Base-by-base conservation (phyloP, 2,329 filamentous ascomycete species). In the Calonectria pteridis region DNA sequence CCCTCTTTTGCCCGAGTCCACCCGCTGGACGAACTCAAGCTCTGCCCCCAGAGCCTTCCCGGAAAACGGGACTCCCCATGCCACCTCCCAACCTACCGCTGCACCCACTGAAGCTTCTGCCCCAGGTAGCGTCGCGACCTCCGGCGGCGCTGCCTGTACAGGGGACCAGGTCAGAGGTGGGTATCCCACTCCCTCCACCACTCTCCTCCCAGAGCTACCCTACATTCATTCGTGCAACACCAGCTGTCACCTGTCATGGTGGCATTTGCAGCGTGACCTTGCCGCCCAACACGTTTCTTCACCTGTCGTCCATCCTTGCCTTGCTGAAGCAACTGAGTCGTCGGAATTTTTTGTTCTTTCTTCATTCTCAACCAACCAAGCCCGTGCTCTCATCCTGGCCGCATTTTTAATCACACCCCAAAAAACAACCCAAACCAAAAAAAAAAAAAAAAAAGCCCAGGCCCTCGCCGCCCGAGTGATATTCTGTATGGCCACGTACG, bases 351-450 rank as follows among this genome's bases (percentile, higher is more conserved):
- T 50, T 14, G 6, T 33, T 55, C n/a, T 33, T 55, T 33, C 9
- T 28, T 40, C 7, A 4, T 62, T 16, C 33, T 37, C 33, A 33
- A 51, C 49, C 70, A 69, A 64, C 69, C 64, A 67, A 63, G 18
- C n/a, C 6, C 20, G 28, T 23, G 33, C 28, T 40, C 33, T 53
- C n/a, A 23, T 13, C 20, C 46, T 63, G 64, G 51, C 58, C 53
- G 63, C 37, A 33, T 35, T 59, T 72, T 67, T 59, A 75, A 76
- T 73, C 71, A 77, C 50, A 18, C 43, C 20, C 20, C 20, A 6
- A n/a, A 46, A 28, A 35, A 31, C 31, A 31, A n/a, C n/a, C n/a
- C n/a, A n/a, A n/a, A n/a, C n/a, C n/a, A 31, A 31, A 31, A 31
- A 31, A 31, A 31, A 31, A 31, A 31, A 31, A 31, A 31, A 33